Conservation (phyloP, 768 basidiomycete genomes). For the Leccinum pellstonianum region DNA sequence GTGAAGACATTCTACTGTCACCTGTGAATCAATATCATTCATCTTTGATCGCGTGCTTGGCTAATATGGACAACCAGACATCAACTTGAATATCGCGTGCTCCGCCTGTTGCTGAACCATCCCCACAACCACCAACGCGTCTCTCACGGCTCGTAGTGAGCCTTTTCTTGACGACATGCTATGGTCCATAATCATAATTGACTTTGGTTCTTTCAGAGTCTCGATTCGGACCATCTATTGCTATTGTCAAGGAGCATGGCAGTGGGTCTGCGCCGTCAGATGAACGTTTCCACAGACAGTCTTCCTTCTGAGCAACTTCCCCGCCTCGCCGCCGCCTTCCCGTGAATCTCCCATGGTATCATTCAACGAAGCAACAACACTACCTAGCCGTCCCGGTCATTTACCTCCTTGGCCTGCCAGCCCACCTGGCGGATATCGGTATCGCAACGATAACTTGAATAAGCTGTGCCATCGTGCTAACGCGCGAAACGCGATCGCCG, state of each 20-base stretch:
- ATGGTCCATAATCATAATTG: neutral
- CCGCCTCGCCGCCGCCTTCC: too few relatives aligned
- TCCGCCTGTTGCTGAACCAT: conserved; percentile 14
- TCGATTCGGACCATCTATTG: conserved; percentile 31
- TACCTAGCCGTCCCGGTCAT: too few relatives aligned
- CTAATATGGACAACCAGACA: conserved; percentile 14
- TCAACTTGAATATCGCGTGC: neutral
- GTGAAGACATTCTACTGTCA: conserved; percentile 6
- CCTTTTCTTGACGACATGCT: neutral
- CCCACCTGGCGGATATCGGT: too few relatives aligned
- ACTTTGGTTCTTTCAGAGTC: conserved; percentile 19
- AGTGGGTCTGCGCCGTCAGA: too few relatives aligned
- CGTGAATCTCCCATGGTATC: too few relatives aligned
- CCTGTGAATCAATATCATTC: conserved; percentile 13
- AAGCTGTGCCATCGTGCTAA: too few relatives aligned
- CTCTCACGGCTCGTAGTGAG: conserved; percentile 19
- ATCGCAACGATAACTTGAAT: too few relatives aligned
- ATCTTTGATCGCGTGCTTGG: neutral
- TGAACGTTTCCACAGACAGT: too few relatives aligned
- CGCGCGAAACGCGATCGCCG: too few relatives aligned
- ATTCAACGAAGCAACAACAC: too few relatives aligned
- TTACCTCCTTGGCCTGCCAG: too few relatives aligned
- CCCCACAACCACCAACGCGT: conserved; percentile 1
- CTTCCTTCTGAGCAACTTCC: too few relatives aligned
- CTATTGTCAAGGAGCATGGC: conserved; percentile 17